These are phyloP conservation scores for Ceriops decandra DNA, from an alignment of 345 rosid species.

Conservation along the genomic window DNA sequence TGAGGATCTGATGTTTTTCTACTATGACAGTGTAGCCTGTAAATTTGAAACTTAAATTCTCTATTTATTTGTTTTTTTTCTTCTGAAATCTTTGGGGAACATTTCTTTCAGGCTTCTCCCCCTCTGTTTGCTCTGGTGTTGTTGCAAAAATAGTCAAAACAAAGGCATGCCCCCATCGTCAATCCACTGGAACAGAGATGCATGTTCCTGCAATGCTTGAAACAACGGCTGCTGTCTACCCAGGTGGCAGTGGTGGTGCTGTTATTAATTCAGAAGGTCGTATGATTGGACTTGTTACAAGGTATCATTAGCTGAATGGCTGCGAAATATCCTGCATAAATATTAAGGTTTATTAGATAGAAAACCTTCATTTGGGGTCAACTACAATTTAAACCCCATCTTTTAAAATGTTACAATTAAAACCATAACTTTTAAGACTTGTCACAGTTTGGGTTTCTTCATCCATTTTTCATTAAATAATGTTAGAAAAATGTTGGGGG, in stretches of 20 bases:
- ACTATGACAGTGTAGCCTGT: no score
- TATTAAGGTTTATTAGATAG: no score
- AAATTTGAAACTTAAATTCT: no score
- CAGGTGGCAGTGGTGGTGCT: constrained; percentile 96
- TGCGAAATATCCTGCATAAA: no score
- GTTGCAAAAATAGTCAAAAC: constrained; percentile 75
- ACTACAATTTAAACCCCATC: no score
- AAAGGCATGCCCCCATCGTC: constrained; percentile 30
- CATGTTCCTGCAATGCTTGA: constrained; percentile 83
- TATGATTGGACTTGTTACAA: constrained; percentile 91
- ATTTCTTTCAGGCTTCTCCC: constrained; percentile 49
- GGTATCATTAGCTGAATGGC: constrained; percentile 33
- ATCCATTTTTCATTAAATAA: no score
- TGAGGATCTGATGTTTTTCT: no score
- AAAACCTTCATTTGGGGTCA: no score
- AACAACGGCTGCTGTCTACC: constrained; percentile 94
- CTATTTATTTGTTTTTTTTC: background rate
- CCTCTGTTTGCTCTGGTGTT: constrained; percentile 83
- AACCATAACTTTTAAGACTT: no score
- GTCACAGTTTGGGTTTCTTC: no score
- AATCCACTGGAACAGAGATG: constrained; percentile 30
- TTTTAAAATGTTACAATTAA: no score
- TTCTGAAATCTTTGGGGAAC: background rate
- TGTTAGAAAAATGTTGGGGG: no score
- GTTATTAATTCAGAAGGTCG: constrained; percentile 67